Base-by-base conservation (phyloP, 441 rosid species). In the Populus tomentosa region DNA sequence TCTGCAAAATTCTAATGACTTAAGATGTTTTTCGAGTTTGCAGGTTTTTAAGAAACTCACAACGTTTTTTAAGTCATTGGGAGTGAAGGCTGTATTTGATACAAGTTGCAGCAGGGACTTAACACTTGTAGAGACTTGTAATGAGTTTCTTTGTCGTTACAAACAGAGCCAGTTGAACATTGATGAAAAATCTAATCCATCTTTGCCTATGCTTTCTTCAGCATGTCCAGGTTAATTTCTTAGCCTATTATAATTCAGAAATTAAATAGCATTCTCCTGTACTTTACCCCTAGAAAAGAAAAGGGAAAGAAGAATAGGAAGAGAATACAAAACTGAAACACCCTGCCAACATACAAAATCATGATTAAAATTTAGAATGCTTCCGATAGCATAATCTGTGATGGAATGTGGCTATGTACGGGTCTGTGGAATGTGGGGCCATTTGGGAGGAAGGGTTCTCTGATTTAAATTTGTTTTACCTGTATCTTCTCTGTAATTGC, bases 41-140 rank as follows among this genome's bases (percentile, higher is more conserved):
- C 86, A 92, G 94, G 93, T 91, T 76, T 87, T 89, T 72, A 90
- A 85, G 89, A 94, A 90, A 83, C 92, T 96, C 6, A 91, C 94
- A 6, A 89, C 97, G 1, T 89, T 96, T 76, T 82, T 94, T 3
- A 94, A 94, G 88, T 87, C 92, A 20, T 77, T 96, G 66, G 99
- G 99, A n/a, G 97, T 90, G 64, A 91, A 90, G 87, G 94, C 96
- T 73, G 87, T 96, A 42, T 90, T 91, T 81, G 98, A 96, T 82
- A 94, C 91, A 10, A 91, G 96, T 82, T 88, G 88, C 80, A 91
- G 97, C 74, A 82, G 92, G 83, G 98, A 96, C 85, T 72, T 92
- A 61, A 80, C 92, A 7, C 97, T 94, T 75, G 78, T 90, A 28
- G 99, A 94, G 87, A 79, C 96, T 78, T 96, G 98, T 80, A 90